These are phyloP conservation scores for Monilinia polystroma DNA, from an alignment of 2,329 filamentous ascomycete species.

Conservation along the genomic window DNA sequence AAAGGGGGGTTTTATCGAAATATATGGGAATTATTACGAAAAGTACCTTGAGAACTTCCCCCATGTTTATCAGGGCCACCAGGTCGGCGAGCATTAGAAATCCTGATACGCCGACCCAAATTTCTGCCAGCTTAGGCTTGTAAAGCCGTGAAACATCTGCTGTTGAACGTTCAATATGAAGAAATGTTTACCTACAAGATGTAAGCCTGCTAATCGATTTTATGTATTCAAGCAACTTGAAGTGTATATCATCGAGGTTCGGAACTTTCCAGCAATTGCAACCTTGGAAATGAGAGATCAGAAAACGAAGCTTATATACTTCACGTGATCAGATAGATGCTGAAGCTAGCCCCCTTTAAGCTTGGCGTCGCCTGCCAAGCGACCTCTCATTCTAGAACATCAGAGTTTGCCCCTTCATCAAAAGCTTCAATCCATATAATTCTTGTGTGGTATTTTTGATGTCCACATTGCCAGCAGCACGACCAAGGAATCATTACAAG, in stretches of 20 bases:
- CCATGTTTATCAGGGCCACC: background rate
- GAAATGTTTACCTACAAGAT: too few species aligned
- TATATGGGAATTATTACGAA: background rate
- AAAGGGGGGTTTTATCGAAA: background rate
- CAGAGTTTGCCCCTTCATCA: conserved; percentile 8
- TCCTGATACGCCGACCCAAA: background rate
- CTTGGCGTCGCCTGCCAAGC: background rate
- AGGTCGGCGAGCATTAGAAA: background rate
- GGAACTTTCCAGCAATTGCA: too few species aligned
- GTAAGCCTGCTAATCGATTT: too few species aligned
- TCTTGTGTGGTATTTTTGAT: background rate
- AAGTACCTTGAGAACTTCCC: background rate
- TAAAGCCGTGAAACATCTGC: too few species aligned
- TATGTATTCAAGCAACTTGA: too few species aligned
- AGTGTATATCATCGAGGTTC: too few species aligned
- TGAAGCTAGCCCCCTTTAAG: background rate
- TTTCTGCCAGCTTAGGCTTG: too few species aligned
- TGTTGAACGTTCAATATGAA: too few species aligned
- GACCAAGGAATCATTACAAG: background rate
- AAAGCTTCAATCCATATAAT: background rate
- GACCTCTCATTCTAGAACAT: background rate
- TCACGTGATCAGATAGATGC: background rate
- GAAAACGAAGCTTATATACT: background rate
- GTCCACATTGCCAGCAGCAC: too few species aligned
- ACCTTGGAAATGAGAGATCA: too few species aligned